These are phyloP conservation scores for Pythium aristosporum DNA, from an alignment of 352 stramenopile genomes.

Conservation along the genomic window DNA sequence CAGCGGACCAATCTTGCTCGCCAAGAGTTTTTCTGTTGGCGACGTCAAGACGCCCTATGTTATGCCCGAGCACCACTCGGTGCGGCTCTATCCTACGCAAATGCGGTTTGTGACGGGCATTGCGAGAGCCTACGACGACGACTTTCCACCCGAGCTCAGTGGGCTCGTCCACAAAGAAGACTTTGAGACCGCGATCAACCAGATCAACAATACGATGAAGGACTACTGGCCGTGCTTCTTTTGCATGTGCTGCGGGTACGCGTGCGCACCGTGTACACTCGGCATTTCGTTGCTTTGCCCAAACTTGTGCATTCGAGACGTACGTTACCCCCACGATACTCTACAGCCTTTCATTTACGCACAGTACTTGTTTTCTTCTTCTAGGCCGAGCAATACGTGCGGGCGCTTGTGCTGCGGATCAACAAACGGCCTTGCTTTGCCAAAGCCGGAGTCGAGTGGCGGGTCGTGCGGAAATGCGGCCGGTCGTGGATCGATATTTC, in stretches of 20 bases:
- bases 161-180: constrained; percentile 55
- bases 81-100: constrained; percentile 53
- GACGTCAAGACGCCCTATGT: constrained; percentile 11
- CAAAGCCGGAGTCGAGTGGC: constrained; percentile 56
- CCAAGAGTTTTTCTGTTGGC: constrained; percentile 1
- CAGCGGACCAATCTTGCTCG: constrained; percentile 12
- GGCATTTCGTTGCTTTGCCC: constrained; percentile 65
- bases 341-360: too few species aligned
- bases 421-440: constrained; percentile 65
- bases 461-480: constrained; percentile 51
- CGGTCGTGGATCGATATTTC: constrained; percentile 74
- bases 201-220: constrained; percentile 85
- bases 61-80: constrained; percentile 32
- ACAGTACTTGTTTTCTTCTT: not conserved
- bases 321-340: constrained; percentile 25
- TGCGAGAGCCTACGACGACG: constrained; percentile 65
- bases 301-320: constrained; percentile 74
- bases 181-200: constrained; percentile 73
- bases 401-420: constrained; percentile 52
- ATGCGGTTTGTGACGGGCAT: constrained; percentile 77
- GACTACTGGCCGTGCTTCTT: constrained; percentile 82
- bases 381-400: constrained; percentile 71
- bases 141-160: constrained; percentile 58
- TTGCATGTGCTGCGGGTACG: constrained; percentile 70
- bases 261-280: constrained; percentile 63